Conservation (phyloP, 2,329 filamentous ascomycete genomes). For the Exserohilum turcica region DNA sequence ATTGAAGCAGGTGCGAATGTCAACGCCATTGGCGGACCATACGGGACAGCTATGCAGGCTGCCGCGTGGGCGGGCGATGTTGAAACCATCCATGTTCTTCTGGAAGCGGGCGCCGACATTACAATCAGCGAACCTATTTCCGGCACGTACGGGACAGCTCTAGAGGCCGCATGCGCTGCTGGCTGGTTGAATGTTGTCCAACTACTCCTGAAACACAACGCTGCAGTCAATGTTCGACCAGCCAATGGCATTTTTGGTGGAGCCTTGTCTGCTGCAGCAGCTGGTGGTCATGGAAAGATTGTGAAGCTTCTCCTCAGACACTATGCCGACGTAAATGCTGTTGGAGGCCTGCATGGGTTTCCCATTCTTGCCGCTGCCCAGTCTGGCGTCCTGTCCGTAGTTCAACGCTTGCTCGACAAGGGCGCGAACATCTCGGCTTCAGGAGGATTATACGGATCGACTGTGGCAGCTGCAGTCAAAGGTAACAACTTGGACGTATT, state of each 20-base stretch:
- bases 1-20: slow-evolving; percentile 26
- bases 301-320: slow-evolving; percentile 20
- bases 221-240: slow-evolving; percentile 22
- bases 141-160: slow-evolving; percentile 26
- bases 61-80: slow-evolving; percentile 22
- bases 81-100: slow-evolving; percentile 17
- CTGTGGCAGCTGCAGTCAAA: slow-evolving; percentile 25
- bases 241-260: slow-evolving; percentile 22
- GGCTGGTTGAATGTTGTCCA: slow-evolving; percentile 19
- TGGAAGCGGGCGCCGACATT: slow-evolving; percentile 22
- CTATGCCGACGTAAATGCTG: slow-evolving; percentile 24
- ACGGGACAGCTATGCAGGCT: slow-evolving; percentile 26
- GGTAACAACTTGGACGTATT: slow-evolving; percentile 22
- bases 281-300: slow-evolving; percentile 10
- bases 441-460: slow-evolving; percentile 15
- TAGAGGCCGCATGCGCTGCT: slow-evolving; percentile 28
- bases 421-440: slow-evolving; percentile 16
- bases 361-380: slow-evolving; percentile 28
- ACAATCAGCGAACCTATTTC: slow-evolving; percentile 12
- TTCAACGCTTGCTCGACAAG: slow-evolving; percentile 20
- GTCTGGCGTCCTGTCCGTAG: slow-evolving; percentile 8
- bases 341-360: slow-evolving; percentile 21
- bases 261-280: slow-evolving; percentile 19
- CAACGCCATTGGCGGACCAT: slow-evolving; percentile 21
- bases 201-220: slow-evolving; percentile 21